phyloP scores from a whole-genome alignment of 371 early-diverging fungal genomes.

The Mortierella sp. region DNA sequence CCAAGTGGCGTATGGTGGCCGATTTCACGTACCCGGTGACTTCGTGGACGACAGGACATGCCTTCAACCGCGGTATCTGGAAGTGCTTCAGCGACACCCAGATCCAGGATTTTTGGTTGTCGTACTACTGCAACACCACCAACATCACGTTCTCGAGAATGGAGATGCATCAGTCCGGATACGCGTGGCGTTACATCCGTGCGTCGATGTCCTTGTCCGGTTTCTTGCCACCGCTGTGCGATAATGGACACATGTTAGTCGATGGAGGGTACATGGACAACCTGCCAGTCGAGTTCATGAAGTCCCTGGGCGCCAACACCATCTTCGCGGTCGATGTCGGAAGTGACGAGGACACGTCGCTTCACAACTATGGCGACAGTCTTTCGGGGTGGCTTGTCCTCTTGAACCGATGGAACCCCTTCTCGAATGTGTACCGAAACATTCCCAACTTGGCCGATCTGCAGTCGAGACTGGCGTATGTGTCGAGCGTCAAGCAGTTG shows the following conservation, averaged over 20 bases:
- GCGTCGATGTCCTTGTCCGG: constrained; percentile 99
- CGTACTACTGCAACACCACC: constrained; percentile 97
- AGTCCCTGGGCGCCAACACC: constrained; percentile 90
- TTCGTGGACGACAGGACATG: constrained; percentile 93
- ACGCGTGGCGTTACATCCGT: constrained; percentile 97
- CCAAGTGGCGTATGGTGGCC: constrained; percentile 91
- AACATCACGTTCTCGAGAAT: constrained; percentile 97
- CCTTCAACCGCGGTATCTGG: constrained; percentile 97
- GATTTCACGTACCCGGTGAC: constrained; percentile 98
- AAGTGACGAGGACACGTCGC: constrained; percentile 91
- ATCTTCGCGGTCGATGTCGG: constrained; percentile 98
- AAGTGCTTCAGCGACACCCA: constrained; percentile 93
- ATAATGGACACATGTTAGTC: constrained; percentile 96
- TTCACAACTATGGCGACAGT: constrained; percentile 94
- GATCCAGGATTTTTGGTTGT: constrained; percentile 99
- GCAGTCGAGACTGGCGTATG: constrained; percentile 97
- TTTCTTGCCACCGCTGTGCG: constrained; percentile 95
- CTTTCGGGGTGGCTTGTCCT: constrained; percentile 96
- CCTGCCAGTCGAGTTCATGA: constrained; percentile 92
- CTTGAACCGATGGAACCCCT: constrained; percentile 88
- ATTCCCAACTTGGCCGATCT: constrained; percentile 98
- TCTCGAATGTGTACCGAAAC: constrained; percentile 68
- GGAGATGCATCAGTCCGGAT: constrained; percentile 94
- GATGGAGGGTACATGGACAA: constrained; percentile 99
- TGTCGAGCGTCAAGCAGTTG: constrained; percentile 91